These are phyloP conservation scores for Kwoniella botswanensis DNA, from an alignment of 768 basidiomycete genomes.

Conservation along the genomic window DNA sequence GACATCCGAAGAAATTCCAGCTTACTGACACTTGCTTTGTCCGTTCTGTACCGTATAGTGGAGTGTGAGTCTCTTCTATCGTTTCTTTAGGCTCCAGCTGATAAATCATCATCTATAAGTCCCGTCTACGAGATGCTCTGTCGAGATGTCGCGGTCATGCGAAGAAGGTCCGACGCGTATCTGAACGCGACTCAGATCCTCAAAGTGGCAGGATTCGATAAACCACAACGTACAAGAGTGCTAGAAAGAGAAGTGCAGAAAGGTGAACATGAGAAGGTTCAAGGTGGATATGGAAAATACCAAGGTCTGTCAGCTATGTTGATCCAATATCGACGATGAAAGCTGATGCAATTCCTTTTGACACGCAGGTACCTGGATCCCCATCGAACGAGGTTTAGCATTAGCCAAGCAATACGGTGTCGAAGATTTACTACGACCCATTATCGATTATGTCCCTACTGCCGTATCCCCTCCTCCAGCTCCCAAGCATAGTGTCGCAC, in stretches of 20 bases:
- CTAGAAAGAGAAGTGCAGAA: constrained; percentile 98
- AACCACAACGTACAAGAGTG: constrained; percentile 95
- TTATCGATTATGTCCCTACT: constrained; percentile 90
- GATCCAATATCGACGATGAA: neutral
- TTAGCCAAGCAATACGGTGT: constrained; percentile 93
- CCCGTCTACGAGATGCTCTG: constrained; percentile 58
- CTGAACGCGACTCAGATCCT: constrained; percentile 95
- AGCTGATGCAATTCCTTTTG: neutral
- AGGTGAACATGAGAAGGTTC: constrained; percentile 98
- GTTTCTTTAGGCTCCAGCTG: neutral
- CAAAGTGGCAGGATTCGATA: constrained; percentile 99
- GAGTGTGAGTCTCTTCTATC: constrained; percentile 50
- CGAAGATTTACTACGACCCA: constrained; percentile 80
- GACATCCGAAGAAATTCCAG: neutral
- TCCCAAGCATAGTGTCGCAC: constrained; percentile 90
- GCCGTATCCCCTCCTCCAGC: constrained; percentile 82
- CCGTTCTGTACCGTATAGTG: constrained; percentile 38
- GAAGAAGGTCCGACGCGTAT: constrained; percentile 93
- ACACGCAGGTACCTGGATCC: constrained; percentile 93
- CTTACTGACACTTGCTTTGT: constrained; percentile 13
- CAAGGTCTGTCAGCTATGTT: constrained; percentile 71
- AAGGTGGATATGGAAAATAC: constrained; percentile 99
- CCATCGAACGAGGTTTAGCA: constrained; percentile 82
- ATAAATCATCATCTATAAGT: constrained; percentile 32
- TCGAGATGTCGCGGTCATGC: constrained; percentile 85